Evolutionary conservation across 2,329 filamentous ascomycete genomes (phyloP), one percentile per base, ranked within the genome.

Genomic region (Cryphonectria radicalis): DNA sequence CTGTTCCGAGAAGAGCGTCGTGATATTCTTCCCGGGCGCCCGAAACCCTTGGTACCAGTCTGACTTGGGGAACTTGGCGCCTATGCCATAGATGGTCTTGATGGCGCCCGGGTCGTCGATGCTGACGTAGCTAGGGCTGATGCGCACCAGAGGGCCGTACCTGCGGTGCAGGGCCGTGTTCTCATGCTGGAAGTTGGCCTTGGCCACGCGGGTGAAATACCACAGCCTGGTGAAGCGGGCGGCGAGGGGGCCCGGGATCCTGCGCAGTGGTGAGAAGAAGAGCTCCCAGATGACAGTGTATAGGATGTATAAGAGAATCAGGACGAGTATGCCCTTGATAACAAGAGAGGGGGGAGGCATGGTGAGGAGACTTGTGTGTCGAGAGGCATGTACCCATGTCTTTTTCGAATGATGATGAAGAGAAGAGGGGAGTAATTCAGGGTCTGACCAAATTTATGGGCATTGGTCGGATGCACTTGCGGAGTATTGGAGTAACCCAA

Each of bases 211-310:
- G 3, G 73, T 73, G 19, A 85, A 77, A 65, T 84, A 84, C 82
- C 84, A 86, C 1, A 83, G 74, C 1, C 80, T 77, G 4, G 82
- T 83, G 70, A 85, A 82, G 8, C 84, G 78, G 14, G 84, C 79
- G 53, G 79, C 76, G 60, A 84, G 81, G 0, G 84, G 85, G 0
- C 85, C 84, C 0, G 84, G 84, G 28, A 86, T 77, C 8, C 74
- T 74, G 50, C 78, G 78, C 4, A 83, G 77, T 3, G 83, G 82
- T 19, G 79, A 80, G 63, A 62, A 43, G 4, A 65, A 32, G 4
- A 65, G n/a, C 14, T 50, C 64, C 22, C 4, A 28, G 32, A 65
- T 7, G 60, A 68, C 14, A 13, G 50, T 25, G 46, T 65, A 70
- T 19, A 72, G 19, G 17, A 70, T 32, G 7, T 40, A 32, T 32